Evolutionary conservation across 75 land plant species (phyloP).

Genomic region (Chamaecyparis obtusa): DNA sequence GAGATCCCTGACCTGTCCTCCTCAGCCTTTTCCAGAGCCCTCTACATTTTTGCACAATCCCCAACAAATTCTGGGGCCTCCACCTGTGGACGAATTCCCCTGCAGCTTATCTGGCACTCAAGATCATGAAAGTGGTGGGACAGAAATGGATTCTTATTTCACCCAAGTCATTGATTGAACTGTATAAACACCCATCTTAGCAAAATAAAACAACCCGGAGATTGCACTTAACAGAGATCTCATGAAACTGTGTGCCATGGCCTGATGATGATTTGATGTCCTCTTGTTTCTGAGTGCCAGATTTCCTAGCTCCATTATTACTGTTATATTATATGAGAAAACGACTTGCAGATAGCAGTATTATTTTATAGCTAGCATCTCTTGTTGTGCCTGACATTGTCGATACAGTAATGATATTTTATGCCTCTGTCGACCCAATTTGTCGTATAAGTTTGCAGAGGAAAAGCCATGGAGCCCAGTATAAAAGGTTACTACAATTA

Average conservation of each 20-base stretch:
- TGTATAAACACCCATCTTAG: not conserved
- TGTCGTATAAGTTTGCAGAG: no score
- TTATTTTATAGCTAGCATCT: not conserved
- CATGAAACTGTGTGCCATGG: not conserved
- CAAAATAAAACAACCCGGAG: no score
- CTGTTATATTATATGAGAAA: not conserved
- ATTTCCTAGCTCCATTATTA: no score
- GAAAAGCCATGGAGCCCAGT: no score
- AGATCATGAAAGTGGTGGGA: not conserved
- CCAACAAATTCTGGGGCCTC: not conserved
- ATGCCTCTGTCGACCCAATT: not conserved
- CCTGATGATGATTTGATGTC: not conserved
- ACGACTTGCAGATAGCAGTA: not conserved
- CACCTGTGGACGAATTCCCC: not conserved
- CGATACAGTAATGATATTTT: conserved; percentile 15
- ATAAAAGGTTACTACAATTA: no score
- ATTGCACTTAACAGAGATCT: not conserved
- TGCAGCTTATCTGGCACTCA: no score
- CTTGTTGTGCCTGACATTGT: not conserved
- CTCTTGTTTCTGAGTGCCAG: not conserved
- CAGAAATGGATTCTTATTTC: not conserved
- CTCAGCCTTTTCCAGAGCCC: not conserved
- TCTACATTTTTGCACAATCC: not conserved
- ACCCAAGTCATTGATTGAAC: not conserved
- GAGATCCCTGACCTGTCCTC: conserved; percentile 3